Conservation (phyloP, 2,329 filamentous ascomycete genomes). For the Simplicillium aogashimaense region DNA sequence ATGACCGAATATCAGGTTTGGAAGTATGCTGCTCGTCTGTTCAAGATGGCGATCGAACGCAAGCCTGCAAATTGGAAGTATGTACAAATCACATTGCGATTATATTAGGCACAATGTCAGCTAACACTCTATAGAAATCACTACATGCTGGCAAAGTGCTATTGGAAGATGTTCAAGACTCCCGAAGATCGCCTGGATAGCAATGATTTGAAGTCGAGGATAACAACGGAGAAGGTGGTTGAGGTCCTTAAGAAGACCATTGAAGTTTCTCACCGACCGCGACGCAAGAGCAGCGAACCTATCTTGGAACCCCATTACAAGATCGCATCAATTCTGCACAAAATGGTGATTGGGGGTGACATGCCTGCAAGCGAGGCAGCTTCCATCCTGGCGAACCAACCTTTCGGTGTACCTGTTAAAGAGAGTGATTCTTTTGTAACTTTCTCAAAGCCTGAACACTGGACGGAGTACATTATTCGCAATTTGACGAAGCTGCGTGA, state of each 20-base stretch:
- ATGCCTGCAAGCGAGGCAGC: constrained; percentile 37
- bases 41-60: constrained; percentile 43
- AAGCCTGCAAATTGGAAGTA: constrained; percentile 45
- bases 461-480: constrained; percentile 45
- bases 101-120: too few species aligned
- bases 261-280: constrained; percentile 37
- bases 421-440: constrained; percentile 22
- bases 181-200: constrained; percentile 30
- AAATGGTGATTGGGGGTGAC: constrained; percentile 55
- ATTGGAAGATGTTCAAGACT: constrained; percentile 54
- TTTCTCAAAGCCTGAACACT: constrained; percentile 42
- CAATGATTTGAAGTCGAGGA: constrained; percentile 25
- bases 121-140: constrained; percentile 23
- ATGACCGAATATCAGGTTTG: constrained; percentile 52
- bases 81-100: too few species aligned
- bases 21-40: constrained; percentile 49
- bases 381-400: constrained; percentile 44
- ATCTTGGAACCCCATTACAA: constrained; percentile 91
- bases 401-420: constrained; percentile 31
- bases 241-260: constrained; percentile 40
- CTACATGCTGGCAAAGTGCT: constrained; percentile 52
- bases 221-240: constrained; percentile 30
- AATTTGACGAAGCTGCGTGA: constrained; percentile 43
- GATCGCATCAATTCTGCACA: constrained; percentile 71
- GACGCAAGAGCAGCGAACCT: constrained; percentile 56